Conservation (phyloP, 441 rosid genomes). For the Isatis lusitanica region DNA sequence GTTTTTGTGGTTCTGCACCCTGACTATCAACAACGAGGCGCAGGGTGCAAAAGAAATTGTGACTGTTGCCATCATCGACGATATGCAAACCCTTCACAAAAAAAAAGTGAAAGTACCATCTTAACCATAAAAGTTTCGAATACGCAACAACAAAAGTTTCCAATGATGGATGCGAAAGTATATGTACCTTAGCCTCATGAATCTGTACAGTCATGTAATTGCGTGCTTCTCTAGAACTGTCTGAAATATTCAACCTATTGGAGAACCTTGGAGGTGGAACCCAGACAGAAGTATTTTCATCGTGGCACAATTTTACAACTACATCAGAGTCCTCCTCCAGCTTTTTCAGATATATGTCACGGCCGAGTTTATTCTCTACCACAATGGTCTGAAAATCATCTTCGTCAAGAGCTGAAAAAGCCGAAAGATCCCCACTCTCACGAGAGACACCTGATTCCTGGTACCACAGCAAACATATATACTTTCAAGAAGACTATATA, state of each 20-base stretch:
- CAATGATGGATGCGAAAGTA: conserved; percentile 16
- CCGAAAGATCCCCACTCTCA: conserved; percentile 58
- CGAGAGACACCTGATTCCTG: conserved; percentile 62
- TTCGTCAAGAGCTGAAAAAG: conserved; percentile 92
- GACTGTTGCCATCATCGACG: conserved; percentile 90
- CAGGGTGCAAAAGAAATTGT: conserved; percentile 84
- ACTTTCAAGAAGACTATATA: not conserved
- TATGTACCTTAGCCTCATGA: conserved; percentile 81
- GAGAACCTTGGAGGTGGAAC: conserved; percentile 97
- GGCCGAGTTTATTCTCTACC: conserved; percentile 90
- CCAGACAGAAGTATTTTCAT: conserved; percentile 67
- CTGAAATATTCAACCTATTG: conserved; percentile 79
- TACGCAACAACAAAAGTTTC: not conserved
- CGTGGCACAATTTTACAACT: conserved; percentile 62
- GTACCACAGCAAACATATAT: conserved; percentile 29
- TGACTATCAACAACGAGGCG: conserved; percentile 82
- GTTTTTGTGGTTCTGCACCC: conserved; percentile 87
- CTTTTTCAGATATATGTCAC: conserved; percentile 80
- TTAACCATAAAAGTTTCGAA: conserved; percentile 9
- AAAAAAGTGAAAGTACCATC: conserved; percentile 11
- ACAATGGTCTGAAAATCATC: conserved; percentile 89
- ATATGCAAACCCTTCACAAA: conserved; percentile 77
- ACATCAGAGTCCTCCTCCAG: conserved; percentile 61
- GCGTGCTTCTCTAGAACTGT: conserved; percentile 81
- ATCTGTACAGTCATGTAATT: conserved; percentile 77